Conservation (phyloP, 225 moss, liverwort and hornwort genomes). For the Physcomitrellopsis africana region DNA sequence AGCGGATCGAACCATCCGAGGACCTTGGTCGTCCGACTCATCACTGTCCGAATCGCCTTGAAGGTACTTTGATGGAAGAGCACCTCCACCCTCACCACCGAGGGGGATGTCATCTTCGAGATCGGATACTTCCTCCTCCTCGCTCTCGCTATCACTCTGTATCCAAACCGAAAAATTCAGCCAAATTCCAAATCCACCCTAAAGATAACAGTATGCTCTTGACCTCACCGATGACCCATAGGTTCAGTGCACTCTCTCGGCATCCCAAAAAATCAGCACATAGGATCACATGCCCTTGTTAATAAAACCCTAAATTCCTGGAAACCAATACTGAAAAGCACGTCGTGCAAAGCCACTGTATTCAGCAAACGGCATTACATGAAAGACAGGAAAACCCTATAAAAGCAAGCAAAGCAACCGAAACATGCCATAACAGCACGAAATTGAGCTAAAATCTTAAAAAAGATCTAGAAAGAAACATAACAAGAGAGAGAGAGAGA, state of each 20-base stretch:
- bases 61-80: constrained; percentile 43
- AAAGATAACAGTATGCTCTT: no score
- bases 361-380: no score
- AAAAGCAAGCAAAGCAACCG: background rate
- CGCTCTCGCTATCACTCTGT: constrained; percentile 54
- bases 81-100: constrained; percentile 31
- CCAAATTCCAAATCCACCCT: background rate
- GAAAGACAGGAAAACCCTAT: no score
- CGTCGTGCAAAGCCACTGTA: no score
- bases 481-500: background rate
- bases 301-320: no score
- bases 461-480: background rate
- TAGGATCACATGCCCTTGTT: no score
- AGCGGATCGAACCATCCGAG: constrained; percentile 79
- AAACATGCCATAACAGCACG: background rate
- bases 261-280: no score
- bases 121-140: constrained; percentile 47
- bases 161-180: constrained; percentile 9
- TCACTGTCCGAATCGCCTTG: constrained; percentile 71
- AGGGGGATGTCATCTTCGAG: constrained; percentile 43
- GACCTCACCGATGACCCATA: no score
- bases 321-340: no score
- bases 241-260: no score
- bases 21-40: constrained; percentile 79
- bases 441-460: background rate